Evolutionary conservation across 345 rosid species (phyloP).

Genomic region (Eutrema yunnanense): DNA sequence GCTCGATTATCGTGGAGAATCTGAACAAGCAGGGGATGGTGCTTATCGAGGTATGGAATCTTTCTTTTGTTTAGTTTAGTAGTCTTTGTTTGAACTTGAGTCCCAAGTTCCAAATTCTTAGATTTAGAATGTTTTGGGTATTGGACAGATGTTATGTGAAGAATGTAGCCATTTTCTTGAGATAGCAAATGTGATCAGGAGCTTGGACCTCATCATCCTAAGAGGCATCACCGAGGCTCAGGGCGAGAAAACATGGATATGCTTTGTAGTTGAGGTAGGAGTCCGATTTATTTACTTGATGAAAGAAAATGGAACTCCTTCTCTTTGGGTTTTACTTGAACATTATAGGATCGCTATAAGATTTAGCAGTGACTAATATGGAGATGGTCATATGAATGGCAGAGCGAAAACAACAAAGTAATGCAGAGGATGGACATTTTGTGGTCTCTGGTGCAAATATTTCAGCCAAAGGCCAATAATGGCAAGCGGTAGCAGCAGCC

Average conservation of each 20-base stretch:
- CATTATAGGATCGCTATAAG: background rate
- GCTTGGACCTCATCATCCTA: constrained; percentile 78
- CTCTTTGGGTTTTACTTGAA: background rate
- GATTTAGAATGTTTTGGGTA: constrained; percentile 7
- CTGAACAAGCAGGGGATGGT: constrained; percentile 75
- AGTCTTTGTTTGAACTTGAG: background rate
- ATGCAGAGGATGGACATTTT: constrained; percentile 91
- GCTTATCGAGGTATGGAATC: constrained; percentile 70
- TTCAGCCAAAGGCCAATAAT: constrained; percentile 62
- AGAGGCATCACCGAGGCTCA: constrained; percentile 80
- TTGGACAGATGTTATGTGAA: constrained; percentile 81
- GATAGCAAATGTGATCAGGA: constrained; percentile 82
- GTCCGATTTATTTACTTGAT: background rate
- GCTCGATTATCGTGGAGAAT: constrained; percentile 89
- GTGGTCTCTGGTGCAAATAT: constrained; percentile 86
- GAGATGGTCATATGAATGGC: constrained; percentile 23
- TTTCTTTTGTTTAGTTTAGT: background rate
- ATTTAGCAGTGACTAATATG: background rate
- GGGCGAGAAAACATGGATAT: constrained; percentile 78
- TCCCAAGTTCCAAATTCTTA: background rate
- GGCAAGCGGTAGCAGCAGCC: constrained; percentile 21
- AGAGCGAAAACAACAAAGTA: constrained; percentile 66
- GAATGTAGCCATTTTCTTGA: constrained; percentile 91
- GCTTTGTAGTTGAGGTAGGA: constrained; percentile 86
- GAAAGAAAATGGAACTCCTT: background rate